These are phyloP conservation scores for Niebla homalea DNA, from an alignment of 495 filamentous ascomycete species.

Conservation along the genomic window DNA sequence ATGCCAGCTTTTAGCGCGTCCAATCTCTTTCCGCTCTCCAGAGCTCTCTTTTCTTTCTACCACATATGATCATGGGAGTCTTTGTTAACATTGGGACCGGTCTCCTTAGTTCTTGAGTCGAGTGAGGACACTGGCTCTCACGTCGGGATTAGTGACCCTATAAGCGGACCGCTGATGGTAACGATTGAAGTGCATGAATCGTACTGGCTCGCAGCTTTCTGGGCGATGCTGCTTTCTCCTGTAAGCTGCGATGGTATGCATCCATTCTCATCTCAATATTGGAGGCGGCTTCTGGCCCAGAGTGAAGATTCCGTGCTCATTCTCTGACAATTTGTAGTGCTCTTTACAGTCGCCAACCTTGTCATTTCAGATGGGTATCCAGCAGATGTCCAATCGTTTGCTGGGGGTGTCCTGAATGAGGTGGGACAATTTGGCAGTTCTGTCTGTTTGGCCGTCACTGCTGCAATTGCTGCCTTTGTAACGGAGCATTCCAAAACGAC, in stretches of 20 bases:
- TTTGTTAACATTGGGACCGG: conserved; percentile 15
- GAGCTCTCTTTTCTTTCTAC: conserved; percentile 25
- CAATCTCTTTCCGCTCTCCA: conserved; percentile 29
- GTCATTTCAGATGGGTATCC: conserved; percentile 40
- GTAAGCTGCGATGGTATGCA: conserved; percentile 45
- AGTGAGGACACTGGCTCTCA: conserved; percentile 15
- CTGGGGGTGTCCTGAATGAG: conserved; percentile 49
- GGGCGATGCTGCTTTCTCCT: conserved; percentile 33
- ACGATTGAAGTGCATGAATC: conserved; percentile 19
- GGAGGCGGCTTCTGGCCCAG: neutral
- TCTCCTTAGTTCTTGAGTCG: conserved; percentile 14
- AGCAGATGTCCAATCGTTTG: conserved; percentile 35
- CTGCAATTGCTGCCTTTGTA: conserved; percentile 28
- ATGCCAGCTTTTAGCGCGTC: conserved; percentile 32
- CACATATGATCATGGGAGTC: conserved; percentile 17
- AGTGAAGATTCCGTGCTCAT: conserved; percentile 6
- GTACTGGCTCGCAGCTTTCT: conserved; percentile 20
- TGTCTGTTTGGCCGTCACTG: conserved; percentile 37
- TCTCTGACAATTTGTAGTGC: conserved; percentile 14
- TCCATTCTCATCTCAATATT: conserved; percentile 27
- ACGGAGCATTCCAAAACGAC: neutral
- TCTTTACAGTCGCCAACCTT: conserved; percentile 50
- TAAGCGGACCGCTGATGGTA: conserved; percentile 24
- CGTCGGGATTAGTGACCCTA: conserved; percentile 8
- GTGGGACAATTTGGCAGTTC: conserved; percentile 41